Evolutionary conservation across 352 stramenopile species (phyloP), one percentile per base, ranked within the genome.

Genomic region (Phytophthora foliorum): DNA sequence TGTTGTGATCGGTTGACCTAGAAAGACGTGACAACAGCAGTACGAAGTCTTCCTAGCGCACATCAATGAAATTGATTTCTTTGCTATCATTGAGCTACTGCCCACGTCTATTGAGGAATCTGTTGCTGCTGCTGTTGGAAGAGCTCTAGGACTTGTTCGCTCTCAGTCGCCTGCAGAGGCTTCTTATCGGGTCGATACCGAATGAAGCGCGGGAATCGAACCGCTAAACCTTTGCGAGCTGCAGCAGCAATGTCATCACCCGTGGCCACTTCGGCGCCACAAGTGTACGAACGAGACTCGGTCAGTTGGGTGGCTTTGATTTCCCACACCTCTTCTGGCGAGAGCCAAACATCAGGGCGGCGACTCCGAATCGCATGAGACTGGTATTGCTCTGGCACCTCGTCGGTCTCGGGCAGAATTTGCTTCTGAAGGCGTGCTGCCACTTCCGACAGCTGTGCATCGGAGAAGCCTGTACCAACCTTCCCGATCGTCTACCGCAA

Each of bases 131-230:
- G 83, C 48, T 90, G 74, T n/a, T 67, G 52, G 42, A 90, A 94
- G 16, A 92, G 64, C 64, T 87, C 72, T 2, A 76, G 44, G 6
- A 99, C 94, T 76, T 99, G 97, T 25, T 98, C 88, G 50, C 92
- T 95, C 5, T 87, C 95, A 0, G 98, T 99, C 19, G 97, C 97
- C 25, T 99, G 80, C 49, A 98, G 81, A 6, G 94, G 89, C 16
- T 87, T 86, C 75, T 99, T 99, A 81, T 99, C 98, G 0, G 90
- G 76, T 55, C 98, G 89, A 60, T 98, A 76, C 2, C 97, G 91
- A 52, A 99, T 67, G 72, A 99, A 99, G 5, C 98, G 92, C n/a
- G 98, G 98, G 77, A 99, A 99, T 10, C 98, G 94, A 56, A 99
- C 84, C 13, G 96, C 97, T 56, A 99, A 94, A 9, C 98, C 98